Evolutionary conservation across 257 asterid species (phyloP).

Genomic region (Cordia subcordata): DNA sequence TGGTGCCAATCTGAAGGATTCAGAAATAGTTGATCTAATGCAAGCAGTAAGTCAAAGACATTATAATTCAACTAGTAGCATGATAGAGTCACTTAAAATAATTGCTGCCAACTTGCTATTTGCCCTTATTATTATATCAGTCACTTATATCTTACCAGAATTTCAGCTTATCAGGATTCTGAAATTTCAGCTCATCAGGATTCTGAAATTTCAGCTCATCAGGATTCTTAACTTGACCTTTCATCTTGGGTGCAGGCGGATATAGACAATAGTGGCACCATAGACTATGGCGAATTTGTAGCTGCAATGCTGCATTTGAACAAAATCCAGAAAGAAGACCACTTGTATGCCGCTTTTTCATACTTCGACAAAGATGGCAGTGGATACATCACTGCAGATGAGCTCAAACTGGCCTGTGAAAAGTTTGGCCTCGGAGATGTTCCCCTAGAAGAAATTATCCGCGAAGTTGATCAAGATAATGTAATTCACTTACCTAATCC

Average conservation of each 20-base stretch:
- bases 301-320: slow-evolving; percentile 49
- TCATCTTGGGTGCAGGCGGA: slow-evolving; percentile 30
- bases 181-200: too few relatives aligned
- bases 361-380: slow-evolving; percentile 51
- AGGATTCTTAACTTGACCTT: background rate
- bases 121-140: too few relatives aligned
- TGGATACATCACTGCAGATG: slow-evolving; percentile 44
- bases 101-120: background rate
- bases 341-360: slow-evolving; percentile 42
- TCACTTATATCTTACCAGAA: too few relatives aligned
- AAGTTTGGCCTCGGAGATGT: slow-evolving; percentile 33
- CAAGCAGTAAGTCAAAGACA: slow-evolving; percentile 33
- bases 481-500: slow-evolving; percentile 15
- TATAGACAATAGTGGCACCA: slow-evolving; percentile 43
- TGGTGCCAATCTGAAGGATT: slow-evolving; percentile 33
- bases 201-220: too few relatives aligned
- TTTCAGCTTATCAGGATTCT: too few relatives aligned
- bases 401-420: slow-evolving; percentile 41
- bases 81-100: background rate
- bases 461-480: slow-evolving; percentile 44
- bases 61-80: slow-evolving; percentile 5
- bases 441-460: slow-evolving; percentile 39
- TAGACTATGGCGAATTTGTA: slow-evolving; percentile 44
- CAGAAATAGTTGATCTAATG: slow-evolving; percentile 32
- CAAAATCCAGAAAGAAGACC: slow-evolving; percentile 45